Evolutionary conservation across 352 stramenopile genomes (phyloP), one percentile per base, ranked within the genome.

Genomic region (Globisporangium okanoganense): DNA sequence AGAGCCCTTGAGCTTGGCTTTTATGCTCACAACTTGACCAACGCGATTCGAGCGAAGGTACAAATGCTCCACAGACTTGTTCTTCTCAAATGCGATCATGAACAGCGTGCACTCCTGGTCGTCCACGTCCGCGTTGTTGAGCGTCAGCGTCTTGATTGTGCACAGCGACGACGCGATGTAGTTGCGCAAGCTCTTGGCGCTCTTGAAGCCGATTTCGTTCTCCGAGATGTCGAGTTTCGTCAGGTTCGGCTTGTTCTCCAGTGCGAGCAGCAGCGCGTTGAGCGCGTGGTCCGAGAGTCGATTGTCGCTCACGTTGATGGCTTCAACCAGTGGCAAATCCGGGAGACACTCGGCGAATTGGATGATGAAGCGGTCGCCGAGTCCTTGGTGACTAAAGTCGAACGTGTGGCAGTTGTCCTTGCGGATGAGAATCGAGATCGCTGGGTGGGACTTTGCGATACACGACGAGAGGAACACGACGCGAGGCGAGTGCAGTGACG

Each of bases 21-120:
- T 65, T 4, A 24, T 61, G 24, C 61, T 65, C 27, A 85, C 63
- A 18, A 77, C 71, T 48, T 92, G 71, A 0, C 88, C 88, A 18
- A 97, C 78, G 6, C 75, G 72, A 53, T 97, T 97, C 14, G 82
- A 76, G 38, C 72, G 71, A 9, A 97, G 68, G 3, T 72, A 70
- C 2, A 97, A 62, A 20, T 66, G 56, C 24, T 81, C 69, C 10
- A 96, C 75, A 0, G 79, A 92, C 27, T 84, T 81, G 73, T 96
- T 95, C 40, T 72, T 62, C 56, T 89, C 73, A 20, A 96, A 73
- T 16, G 83, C 75, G 56, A 78, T 76, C 69, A 88, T 87, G 24
- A 93, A 77, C 13, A 81, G 69, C 1, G 74, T 76, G 49, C 82
- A 90, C 33, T 96, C 88, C 20, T 73, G 57, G 38, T 90, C 81